Evolutionary conservation across 345 rosid genomes (phyloP).

Genomic region (Corymbia maculata): DNA sequence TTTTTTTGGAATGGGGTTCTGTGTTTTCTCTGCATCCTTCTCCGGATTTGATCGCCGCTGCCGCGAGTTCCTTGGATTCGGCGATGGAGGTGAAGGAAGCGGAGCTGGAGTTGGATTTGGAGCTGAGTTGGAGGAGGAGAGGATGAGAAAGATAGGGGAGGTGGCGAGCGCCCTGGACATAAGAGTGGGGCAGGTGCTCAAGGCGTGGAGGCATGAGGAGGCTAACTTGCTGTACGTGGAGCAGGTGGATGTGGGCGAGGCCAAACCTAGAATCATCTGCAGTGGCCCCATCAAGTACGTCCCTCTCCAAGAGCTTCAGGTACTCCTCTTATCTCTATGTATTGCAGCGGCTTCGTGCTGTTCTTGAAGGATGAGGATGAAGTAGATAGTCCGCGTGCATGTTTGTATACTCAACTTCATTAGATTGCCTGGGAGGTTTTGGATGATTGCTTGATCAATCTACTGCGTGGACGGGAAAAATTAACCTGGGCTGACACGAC

Average conservation of each 20-base stretch:
- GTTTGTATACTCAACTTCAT: neutral
- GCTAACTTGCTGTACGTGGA: constrained; percentile 90
- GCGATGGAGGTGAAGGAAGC: neutral
- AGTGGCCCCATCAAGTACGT: constrained; percentile 87
- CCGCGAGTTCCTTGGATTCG: neutral
- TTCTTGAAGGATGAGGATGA: neutral
- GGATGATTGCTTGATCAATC: neutral
- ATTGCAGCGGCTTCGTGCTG: neutral
- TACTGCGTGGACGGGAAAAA: neutral
- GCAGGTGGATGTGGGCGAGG: constrained; percentile 82
- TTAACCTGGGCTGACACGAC: neutral
- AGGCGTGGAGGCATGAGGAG: constrained; percentile 93
- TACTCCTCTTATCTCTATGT: neutral
- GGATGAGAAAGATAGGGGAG: constrained; percentile 19
- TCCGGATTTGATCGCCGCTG: no score
- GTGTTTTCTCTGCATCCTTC: no score
- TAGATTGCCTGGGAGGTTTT: neutral
- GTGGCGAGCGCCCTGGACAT: constrained; percentile 68
- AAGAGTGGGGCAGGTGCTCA: constrained; percentile 70
- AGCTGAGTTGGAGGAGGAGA: neutral
- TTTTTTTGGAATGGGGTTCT: no score
- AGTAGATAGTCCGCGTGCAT: neutral
- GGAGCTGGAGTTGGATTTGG: neutral
- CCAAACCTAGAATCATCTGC: constrained; percentile 73
- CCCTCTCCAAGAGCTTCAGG: constrained; percentile 63